A percentile compares a stretch with the other conserved stretches of the same genome.
phyloP scores from a whole-genome alignment of 2,329 filamentous ascomycete species.

The Alternaria tenuissima region DNA sequence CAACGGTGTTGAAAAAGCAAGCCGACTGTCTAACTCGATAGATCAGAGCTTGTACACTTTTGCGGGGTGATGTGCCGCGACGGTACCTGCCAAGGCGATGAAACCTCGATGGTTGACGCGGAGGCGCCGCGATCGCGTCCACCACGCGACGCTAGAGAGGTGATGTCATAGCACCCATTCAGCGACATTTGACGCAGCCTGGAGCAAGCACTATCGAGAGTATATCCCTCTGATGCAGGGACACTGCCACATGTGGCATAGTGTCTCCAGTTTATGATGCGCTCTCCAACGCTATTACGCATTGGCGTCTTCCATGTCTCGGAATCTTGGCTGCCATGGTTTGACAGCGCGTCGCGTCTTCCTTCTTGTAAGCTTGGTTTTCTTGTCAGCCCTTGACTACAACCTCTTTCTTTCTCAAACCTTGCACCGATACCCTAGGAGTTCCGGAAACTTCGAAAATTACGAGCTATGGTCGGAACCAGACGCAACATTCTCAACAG shows the following conservation, averaged over 20 bases:
- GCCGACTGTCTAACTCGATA: neutral
- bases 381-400: neutral
- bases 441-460: neutral
- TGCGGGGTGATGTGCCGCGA: neutral
- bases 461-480: conserved; percentile 34
- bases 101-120: neutral
- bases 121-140: conserved; percentile 5
- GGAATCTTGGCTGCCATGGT: conserved; percentile 8
- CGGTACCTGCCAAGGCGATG: conserved; percentile 28
- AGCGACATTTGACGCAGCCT: conserved; percentile 1
- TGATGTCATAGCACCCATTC: conserved; percentile 23
- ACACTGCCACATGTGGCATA: conserved; percentile 12
- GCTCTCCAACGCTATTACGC: conserved; percentile 14
- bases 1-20: neutral
- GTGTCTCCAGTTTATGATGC: conserved; percentile 24
- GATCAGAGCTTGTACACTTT: neutral
- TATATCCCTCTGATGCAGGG: conserved; percentile 17
- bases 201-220: conserved; percentile 22
- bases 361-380: conserved; percentile 6
- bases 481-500: conserved; percentile 27
- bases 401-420: neutral
- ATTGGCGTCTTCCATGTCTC: neutral
- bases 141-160: conserved; percentile 14
- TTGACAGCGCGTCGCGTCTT: conserved; percentile 15
- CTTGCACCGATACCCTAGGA: neutral